Evolutionary conservation across 108 stramenopile genomes (phyloP), one percentile per base, ranked within the genome.

Genomic region (Skeletonema potamos): DNA sequence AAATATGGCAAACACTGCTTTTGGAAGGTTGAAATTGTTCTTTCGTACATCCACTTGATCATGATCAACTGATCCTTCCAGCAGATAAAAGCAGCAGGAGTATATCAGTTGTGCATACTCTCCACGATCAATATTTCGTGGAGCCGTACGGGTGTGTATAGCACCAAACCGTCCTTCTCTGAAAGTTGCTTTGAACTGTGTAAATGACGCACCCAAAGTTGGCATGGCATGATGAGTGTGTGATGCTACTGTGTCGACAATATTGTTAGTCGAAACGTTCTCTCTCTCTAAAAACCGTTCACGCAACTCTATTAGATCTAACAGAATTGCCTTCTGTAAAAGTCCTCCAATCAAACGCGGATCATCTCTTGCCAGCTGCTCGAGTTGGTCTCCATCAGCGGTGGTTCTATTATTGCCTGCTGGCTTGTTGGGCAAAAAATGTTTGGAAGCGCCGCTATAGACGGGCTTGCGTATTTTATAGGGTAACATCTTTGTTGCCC

Each of bases 31-130:
- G 63, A 20, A 51, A 22, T 51, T 20, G 18, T 51, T 46, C 3
- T 46, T 3, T 37, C 0, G 36, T 9, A 11, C 36, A 37, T 37
- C 3, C 39, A 41, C 39, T 41, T 15, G 4, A n/a, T 41, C 39
- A n/a, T 41, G 3, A 3, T 2, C 54, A 54, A 68, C 32, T 20
- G 74, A 67, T 41, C 61, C 70, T 33, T 78, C 71, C 46, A 78
- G 44, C 32, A 78, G 33, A 54, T 67, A 54, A 30, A 73, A 58
- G 33, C 77, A 78, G 27, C 64, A 59, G 7, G 77, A 72, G 57
- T 78, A 78, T 1, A 78, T 27, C 22, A 78, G 44, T 51, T 78
- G 77, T 4, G 48, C 72, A 56, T 66, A 78, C 64, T 78, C 77
- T 24, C 72, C 77, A 27, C 70, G 30, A 34, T 78, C 77, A n/a